Evolutionary conservation across 495 filamentous ascomycete genomes (phyloP).

Genomic region (Staphylotrichum tortipilum): DNA sequence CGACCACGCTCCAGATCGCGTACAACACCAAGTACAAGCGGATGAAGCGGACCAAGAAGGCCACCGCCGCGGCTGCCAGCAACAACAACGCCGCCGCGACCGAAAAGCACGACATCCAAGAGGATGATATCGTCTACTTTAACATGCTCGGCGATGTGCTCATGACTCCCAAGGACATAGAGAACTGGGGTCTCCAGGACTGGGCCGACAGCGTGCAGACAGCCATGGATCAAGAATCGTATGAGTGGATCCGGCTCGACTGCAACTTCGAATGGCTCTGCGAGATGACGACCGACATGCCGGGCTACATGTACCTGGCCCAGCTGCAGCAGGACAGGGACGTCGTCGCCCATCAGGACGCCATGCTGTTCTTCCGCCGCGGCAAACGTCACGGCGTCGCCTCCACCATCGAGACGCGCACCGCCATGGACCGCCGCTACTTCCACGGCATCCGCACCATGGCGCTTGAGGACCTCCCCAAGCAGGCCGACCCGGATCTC

Average conservation of each 20-base stretch:
- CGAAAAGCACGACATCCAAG: conserved; percentile 64
- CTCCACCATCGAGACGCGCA: conserved; percentile 77
- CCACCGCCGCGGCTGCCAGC: conserved; percentile 51
- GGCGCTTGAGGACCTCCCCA: conserved; percentile 66
- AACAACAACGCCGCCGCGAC: no score
- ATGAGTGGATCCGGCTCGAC: conserved; percentile 98
- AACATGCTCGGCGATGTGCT: conserved; percentile 92
- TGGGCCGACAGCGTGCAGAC: conserved; percentile 82
- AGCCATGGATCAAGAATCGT: conserved; percentile 88
- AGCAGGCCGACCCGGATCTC: conserved; percentile 52
- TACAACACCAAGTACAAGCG: conserved; percentile 99
- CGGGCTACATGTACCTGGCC: conserved; percentile 92
- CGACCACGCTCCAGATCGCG: conserved; percentile 69
- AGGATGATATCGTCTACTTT: conserved; percentile 88
- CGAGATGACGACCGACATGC: conserved; percentile 64
- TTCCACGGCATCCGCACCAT: conserved; percentile 84
- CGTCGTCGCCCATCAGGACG: conserved; percentile 86
- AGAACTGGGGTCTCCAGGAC: conserved; percentile 75
- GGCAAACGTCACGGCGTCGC: conserved; percentile 57
- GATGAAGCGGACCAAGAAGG: conserved; percentile 80
- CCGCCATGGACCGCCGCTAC: conserved; percentile 83
- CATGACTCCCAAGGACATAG: conserved; percentile 67
- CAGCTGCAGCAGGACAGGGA: conserved; percentile 96
- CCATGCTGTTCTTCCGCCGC: conserved; percentile 39
- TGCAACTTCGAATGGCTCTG: conserved; percentile 98